These are phyloP conservation scores for Blastobotrys parvus DNA, from an alignment of 805 yeast species.

Conservation along the genomic window DNA sequence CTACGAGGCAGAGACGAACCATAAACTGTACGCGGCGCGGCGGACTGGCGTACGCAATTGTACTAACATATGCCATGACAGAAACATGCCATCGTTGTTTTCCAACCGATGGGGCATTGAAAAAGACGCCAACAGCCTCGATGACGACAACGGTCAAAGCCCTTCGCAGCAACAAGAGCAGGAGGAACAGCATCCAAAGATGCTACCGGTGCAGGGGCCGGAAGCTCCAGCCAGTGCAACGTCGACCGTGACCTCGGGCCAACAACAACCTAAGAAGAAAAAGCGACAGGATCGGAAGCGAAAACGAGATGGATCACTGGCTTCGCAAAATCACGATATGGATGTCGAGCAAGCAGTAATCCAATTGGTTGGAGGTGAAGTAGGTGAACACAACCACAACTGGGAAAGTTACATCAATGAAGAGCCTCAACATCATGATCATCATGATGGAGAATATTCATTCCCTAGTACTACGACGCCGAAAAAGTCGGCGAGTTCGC, in stretches of 20 bases:
- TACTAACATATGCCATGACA: too few relatives aligned
- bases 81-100: background rate
- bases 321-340: background rate
- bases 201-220: background rate
- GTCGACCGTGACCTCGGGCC: too few relatives aligned
- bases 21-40: too few relatives aligned
- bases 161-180: background rate
- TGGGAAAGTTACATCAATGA: slow-evolving; percentile 6
- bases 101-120: slow-evolving; percentile 1
- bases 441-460: background rate
- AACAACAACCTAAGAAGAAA: background rate
- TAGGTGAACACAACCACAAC: slow-evolving; percentile 21
- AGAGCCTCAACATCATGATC: background rate
- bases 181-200: background rate
- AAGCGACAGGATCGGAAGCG: background rate
- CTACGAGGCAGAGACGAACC: too few relatives aligned
- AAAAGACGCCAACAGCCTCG: background rate
- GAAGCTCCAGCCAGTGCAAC: background rate
- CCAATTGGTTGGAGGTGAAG: slow-evolving; percentile 59
- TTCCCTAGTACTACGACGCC: too few relatives aligned
- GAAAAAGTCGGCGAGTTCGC: too few relatives aligned
- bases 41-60: too few relatives aligned
- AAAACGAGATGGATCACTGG: background rate
- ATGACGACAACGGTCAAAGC: background rate
- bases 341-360: slow-evolving; percentile 70